Evolutionary conservation across 108 stramenopile species (phyloP).

Genomic region (Chaetoceros muelleri): DNA sequence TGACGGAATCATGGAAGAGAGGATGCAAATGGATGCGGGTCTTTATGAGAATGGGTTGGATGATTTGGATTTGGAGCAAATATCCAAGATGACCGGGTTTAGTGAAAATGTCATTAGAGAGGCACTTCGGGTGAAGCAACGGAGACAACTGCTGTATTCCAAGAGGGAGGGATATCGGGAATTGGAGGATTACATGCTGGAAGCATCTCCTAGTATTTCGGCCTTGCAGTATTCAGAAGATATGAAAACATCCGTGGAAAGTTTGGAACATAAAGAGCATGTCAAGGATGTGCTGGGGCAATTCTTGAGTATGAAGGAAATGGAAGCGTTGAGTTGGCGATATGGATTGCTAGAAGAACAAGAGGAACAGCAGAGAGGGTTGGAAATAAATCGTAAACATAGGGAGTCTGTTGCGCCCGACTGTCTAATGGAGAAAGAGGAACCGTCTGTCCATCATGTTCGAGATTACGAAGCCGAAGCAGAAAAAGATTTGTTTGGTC

Average conservation of each 20-base stretch:
- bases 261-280: constrained; percentile 23
- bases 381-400: background rate
- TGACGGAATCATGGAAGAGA: background rate
- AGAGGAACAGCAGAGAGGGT: background rate
- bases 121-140: constrained; percentile 1
- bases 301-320: constrained; percentile 57
- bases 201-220: background rate
- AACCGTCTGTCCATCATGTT: constrained; percentile 8
- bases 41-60: background rate
- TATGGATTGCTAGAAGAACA: constrained; percentile 52
- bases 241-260: background rate
- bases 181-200: background rate
- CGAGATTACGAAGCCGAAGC: constrained; percentile 55
- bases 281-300: constrained; percentile 40
- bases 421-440: too few species aligned
- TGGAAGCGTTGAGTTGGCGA: constrained; percentile 64
- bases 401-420: background rate
- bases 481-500: constrained; percentile 55
- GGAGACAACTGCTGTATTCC: background rate
- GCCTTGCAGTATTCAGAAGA: too few species aligned
- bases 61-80: background rate
- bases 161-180: background rate
- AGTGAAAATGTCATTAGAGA: background rate
- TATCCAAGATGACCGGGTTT: background rate
- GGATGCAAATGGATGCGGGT: background rate